Conservation (phyloP, 164 flowering plant genomes). For the Kingdonia uniflora region DNA sequence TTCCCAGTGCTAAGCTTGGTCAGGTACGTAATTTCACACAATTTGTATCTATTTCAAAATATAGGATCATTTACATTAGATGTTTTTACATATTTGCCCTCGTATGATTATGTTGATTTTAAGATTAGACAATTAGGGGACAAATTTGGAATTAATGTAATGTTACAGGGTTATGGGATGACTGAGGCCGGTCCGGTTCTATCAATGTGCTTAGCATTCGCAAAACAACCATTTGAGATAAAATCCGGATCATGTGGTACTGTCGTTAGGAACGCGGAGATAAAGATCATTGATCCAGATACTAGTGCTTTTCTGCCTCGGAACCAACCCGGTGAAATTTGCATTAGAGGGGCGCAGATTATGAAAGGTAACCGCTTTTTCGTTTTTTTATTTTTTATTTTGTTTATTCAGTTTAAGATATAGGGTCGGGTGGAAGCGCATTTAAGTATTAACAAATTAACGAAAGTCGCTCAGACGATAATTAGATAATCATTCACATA, state of each 20-base stretch:
- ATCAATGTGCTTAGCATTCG: conserved; percentile 86
- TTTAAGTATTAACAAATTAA: too few species aligned
- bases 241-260: conserved; percentile 94
- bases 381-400: too few species aligned
- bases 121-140: not conserved
- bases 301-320: conserved; percentile 55
- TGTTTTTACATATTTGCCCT: conserved; percentile 1
- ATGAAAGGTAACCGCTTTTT: conserved; percentile 67
- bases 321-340: conserved; percentile 86
- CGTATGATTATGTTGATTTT: not conserved
- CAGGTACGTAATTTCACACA: conserved; percentile 49
- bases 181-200: conserved; percentile 93
- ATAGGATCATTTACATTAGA: too few species aligned
- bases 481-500: too few species aligned
- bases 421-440: too few species aligned
- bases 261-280: conserved; percentile 79
- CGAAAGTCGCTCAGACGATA: too few species aligned
- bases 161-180: conserved; percentile 88
- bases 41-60: too few species aligned
- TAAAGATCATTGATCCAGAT: conserved; percentile 78
- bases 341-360: conserved; percentile 82
- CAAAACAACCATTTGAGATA: conserved; percentile 69
- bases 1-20: conserved; percentile 76
- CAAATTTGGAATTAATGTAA: not conserved
- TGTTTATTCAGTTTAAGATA: not conserved